phyloP scores from a whole-genome alignment of 805 yeast genomes.

The Cyberlindnera maritima region DNA sequence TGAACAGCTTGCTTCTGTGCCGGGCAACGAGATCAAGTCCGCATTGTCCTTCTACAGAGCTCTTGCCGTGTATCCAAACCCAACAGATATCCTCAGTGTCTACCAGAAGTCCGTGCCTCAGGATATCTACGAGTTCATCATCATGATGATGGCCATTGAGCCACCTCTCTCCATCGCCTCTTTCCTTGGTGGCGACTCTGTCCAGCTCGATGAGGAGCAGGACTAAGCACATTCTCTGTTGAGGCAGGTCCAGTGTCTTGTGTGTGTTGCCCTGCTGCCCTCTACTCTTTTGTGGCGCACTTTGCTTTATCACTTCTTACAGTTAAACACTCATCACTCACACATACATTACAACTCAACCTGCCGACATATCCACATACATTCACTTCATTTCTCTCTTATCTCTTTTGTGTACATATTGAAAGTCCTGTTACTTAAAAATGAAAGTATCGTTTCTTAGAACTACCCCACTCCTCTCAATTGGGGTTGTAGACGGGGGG shows the following conservation, averaged over 20 bases:
- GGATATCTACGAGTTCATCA: conserved; percentile 76
- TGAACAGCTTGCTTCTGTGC: conserved; percentile 69
- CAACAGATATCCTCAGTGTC: conserved; percentile 84
- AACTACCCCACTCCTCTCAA: background rate
- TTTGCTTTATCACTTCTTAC: too few species aligned
- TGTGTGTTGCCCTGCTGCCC: too few species aligned
- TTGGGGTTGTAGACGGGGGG: background rate
- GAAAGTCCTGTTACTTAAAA: background rate
- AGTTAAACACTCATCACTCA: too few species aligned
- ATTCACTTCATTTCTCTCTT: background rate
- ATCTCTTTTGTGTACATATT: conserved; percentile 9
- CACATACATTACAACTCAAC: background rate
- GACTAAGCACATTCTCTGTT: conserved; percentile 14
- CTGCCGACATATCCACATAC: background rate
- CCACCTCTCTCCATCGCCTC: conserved; percentile 82
- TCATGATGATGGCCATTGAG: conserved; percentile 84
- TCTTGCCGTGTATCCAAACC: conserved; percentile 88
- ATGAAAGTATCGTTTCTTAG: background rate
- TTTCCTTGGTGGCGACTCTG: conserved; percentile 40
- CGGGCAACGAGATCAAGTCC: conserved; percentile 72
- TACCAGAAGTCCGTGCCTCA: conserved; percentile 88
- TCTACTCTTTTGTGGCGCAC: too few species aligned
- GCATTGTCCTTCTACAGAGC: conserved; percentile 94
- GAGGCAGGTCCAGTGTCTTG: too few species aligned
- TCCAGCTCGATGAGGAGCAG: conserved; percentile 25